phyloP scores from a whole-genome alignment of 768 basidiomycete genomes.

The Ramaria rubella region DNA sequence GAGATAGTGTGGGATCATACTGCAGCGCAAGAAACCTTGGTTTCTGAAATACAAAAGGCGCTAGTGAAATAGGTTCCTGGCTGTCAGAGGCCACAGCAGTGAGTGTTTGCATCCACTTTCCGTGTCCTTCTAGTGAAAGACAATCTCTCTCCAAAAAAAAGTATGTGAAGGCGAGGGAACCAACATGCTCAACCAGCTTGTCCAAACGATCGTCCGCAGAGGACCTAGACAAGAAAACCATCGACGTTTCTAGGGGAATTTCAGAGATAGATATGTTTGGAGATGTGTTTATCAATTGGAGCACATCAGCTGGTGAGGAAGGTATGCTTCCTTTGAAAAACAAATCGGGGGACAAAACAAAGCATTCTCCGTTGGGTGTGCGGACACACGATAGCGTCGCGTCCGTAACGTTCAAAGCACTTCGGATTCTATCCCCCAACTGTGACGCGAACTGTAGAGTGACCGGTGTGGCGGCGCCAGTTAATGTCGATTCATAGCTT shows the following conservation, averaged over 20 bases:
- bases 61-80: slow-evolving; percentile 20
- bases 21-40: slow-evolving; percentile 6
- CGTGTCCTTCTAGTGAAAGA: slow-evolving; percentile 52
- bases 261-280: slow-evolving; percentile 55
- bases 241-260: slow-evolving; percentile 59
- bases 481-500: slow-evolving; percentile 41
- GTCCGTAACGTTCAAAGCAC: slow-evolving; percentile 14
- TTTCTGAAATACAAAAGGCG: slow-evolving; percentile 8
- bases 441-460: slow-evolving; percentile 59
- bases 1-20: slow-evolving; percentile 15
- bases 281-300: slow-evolving; percentile 48
- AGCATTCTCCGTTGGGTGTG: neutral
- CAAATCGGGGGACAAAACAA: neutral
- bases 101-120: slow-evolving; percentile 56
- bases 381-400: slow-evolving; percentile 1
- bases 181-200: slow-evolving; percentile 52
- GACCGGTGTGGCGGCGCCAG: slow-evolving; percentile 51
- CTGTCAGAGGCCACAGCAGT: slow-evolving; percentile 33
- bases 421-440: slow-evolving; percentile 53
- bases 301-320: slow-evolving; percentile 30
- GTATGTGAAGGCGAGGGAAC: slow-evolving; percentile 72
- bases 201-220: slow-evolving; percentile 42
- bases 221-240: slow-evolving; percentile 71
- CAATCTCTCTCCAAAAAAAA: slow-evolving; percentile 76
- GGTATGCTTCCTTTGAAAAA: slow-evolving; percentile 3